phyloP scores from a whole-genome alignment of 306 rosid genomes.

The Sicyos baderoa region DNA sequence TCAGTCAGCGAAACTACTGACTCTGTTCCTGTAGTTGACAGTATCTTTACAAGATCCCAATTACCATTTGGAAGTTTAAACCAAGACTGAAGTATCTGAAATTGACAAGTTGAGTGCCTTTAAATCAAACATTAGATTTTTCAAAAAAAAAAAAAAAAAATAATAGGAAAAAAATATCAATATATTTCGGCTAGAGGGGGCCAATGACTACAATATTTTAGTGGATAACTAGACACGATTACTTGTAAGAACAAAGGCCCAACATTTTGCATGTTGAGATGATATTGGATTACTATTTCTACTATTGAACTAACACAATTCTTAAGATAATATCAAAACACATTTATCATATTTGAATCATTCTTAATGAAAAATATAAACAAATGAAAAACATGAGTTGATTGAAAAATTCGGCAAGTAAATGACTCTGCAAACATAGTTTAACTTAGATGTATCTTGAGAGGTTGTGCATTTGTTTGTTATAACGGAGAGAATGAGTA shows the following conservation, averaged over 20 bases:
- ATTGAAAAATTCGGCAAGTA: too few species aligned
- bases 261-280: not conserved
- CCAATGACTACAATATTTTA: not conserved
- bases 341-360: not conserved
- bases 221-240: not conserved
- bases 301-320: not conserved
- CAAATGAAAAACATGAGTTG: not conserved
- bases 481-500: too few species aligned
- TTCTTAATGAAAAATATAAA: not conserved
- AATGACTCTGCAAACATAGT: too few species aligned
- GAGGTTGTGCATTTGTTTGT: too few species aligned
- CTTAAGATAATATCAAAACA: not conserved
- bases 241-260: not conserved
- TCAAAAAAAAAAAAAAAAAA: not conserved
- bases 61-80: constrained; percentile 76
- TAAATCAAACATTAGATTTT: not conserved
- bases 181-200: not conserved
- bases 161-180: too few species aligned
- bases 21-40: constrained; percentile 57
- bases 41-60: constrained; percentile 71
- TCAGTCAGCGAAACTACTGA: constrained; percentile 62
- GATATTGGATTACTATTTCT: not conserved
- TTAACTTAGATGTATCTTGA: too few species aligned
- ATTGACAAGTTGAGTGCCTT: constrained; percentile 1
- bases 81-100: constrained; percentile 88